Base-by-base conservation (phyloP, 1,139 yeast genomes). In the Lodderomyces orthopsilosis region DNA sequence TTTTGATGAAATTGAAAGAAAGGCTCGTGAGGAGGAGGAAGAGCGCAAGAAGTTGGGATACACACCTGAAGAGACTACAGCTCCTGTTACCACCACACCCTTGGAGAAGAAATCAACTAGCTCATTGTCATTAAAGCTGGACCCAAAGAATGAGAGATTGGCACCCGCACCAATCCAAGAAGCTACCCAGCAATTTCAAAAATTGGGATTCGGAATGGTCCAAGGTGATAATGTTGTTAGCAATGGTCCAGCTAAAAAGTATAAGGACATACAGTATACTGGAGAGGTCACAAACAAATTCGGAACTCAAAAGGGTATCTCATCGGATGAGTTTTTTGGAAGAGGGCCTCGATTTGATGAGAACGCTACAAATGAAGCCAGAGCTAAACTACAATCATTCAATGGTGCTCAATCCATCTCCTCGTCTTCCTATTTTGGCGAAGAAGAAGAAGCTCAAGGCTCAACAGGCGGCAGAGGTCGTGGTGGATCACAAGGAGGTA, bases 321-420 rank as follows among this genome's bases (percentile, higher is more conserved):
- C 98, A 0, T 90, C 97, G 0, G 98, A 94, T 63, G 95, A 90
- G 66, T 81, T 79, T 61, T 93, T 93, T 62, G 96, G 97, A 13
- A 83, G 96, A 58, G 94, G 94, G 34, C 77, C 77, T 3, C 71
- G 82, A 38, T 89, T 81, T 59, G 97, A 89, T 57, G 87, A 87
- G 53, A 71, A 72, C 8, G 87, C 89, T 36, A 85, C 85, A 48
- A 75, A 74, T 37, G 97, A 90, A 65, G 97, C 98, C 4, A 75
- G 75, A 50, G 61, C 78, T 22, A 90, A 94, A 55, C 72, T 93
- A 48, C 90, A 85, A 62, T 70, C 83, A 7, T 94, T 87, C 64
- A 79, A 78, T 46, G 95, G 94, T 41, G 96, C 98, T 2, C 85
- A 86, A 40, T 78, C 95, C 4, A 94, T 93, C 53, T 90, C 98